Evolutionary conservation across 2,329 filamentous ascomycete species (phyloP).

Genomic region (Thielaviopsis populi): DNA sequence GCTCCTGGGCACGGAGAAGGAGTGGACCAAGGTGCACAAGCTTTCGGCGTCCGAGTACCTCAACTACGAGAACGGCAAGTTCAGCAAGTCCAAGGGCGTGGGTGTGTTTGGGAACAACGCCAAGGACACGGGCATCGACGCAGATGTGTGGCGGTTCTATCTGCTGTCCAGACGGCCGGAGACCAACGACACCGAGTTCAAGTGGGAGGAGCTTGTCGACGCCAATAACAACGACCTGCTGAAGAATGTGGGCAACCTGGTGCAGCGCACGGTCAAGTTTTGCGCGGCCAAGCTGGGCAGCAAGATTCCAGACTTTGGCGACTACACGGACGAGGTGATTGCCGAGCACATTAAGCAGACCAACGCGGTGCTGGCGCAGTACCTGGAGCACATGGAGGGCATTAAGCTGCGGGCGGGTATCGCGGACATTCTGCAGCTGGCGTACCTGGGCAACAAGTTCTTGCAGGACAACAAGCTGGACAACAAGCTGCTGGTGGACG

Average conservation of each 20-base stretch:
- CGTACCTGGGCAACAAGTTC: conserved; percentile 37
- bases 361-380: conserved; percentile 50
- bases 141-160: conserved; percentile 91
- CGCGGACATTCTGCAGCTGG: conserved; percentile 50
- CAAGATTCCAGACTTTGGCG: conserved; percentile 44
- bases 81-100: conserved; percentile 78
- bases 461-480: conserved; percentile 39
- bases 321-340: conserved; percentile 40
- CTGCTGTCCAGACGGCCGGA: conserved; percentile 75
- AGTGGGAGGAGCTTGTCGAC: conserved; percentile 70
- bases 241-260: conserved; percentile 60
- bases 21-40: conserved; percentile 81
- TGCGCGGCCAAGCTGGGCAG: conserved; percentile 61
- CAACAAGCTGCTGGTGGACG: conserved; percentile 39
- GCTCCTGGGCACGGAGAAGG: conserved; percentile 67
- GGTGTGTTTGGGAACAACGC: conserved; percentile 88
- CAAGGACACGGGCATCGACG: conserved; percentile 66
- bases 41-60: conserved; percentile 77
- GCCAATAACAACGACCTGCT: conserved; percentile 82
- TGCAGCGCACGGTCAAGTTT: conserved; percentile 61
- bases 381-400: conserved; percentile 52
- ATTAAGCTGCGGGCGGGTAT: conserved; percentile 57
- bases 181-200: conserved; percentile 74
- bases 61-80: conserved; percentile 81
- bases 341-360: conserved; percentile 44